These are phyloP conservation scores for Casuarina cunninghamiana DNA, from an alignment of 306 rosid species.

Conservation along the genomic window DNA sequence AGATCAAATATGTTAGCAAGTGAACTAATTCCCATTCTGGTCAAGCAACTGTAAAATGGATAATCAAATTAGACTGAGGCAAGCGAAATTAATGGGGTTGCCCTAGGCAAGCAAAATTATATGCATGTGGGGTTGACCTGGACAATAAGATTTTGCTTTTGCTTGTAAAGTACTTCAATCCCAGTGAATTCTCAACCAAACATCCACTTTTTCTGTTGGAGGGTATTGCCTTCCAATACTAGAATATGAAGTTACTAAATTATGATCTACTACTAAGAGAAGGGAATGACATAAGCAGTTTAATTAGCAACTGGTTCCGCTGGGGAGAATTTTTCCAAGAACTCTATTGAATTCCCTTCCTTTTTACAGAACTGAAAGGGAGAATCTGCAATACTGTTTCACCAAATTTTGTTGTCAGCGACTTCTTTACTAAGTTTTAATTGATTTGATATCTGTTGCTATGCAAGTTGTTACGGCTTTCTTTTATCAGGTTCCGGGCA, in stretches of 20 bases:
- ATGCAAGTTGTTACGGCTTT: neutral
- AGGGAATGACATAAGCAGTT: neutral
- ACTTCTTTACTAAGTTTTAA: slow-evolving; percentile 12
- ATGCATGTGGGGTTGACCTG: too few species aligned
- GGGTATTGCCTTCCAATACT: neutral
- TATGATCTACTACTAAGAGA: neutral
- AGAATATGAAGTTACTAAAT: neutral
- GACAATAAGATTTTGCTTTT: neutral
- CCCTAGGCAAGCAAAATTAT: too few species aligned
- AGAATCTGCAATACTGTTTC: neutral
- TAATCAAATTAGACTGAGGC: too few species aligned
- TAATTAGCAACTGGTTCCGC: neutral
- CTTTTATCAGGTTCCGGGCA: slow-evolving; percentile 56
- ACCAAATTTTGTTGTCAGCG: slow-evolving; percentile 2
- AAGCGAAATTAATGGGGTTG: too few species aligned
- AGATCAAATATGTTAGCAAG: too few species aligned
- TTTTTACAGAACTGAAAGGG: neutral
- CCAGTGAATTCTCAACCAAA: neutral
- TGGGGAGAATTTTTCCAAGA: neutral
- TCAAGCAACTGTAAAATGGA: too few species aligned
- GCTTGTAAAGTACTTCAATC: neutral
- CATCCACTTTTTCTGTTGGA: neutral
- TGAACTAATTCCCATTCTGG: too few species aligned
- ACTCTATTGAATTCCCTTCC: neutral
- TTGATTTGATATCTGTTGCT: neutral